Conservation (phyloP, 2,329 filamentous ascomycete genomes). For the Fusarium piperis region DNA sequence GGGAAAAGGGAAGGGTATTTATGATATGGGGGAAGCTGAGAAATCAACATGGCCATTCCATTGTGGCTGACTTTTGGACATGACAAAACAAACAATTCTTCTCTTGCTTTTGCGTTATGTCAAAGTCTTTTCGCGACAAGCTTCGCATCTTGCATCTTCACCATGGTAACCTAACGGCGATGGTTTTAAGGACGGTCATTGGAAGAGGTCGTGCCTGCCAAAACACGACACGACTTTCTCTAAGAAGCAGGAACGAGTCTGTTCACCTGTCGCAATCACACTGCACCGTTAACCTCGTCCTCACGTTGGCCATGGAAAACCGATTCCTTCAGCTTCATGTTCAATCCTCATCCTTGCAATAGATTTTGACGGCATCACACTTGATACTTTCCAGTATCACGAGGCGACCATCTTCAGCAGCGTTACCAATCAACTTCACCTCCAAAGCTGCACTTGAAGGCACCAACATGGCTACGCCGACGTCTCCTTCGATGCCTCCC, state of each 20-base stretch:
- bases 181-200: neutral
- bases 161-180: neutral
- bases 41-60: conserved; percentile 26
- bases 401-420: neutral
- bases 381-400: neutral
- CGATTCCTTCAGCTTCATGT: neutral
- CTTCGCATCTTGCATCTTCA: neutral
- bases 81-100: neutral
- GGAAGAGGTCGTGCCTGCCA: neutral
- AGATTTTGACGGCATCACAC: conserved; percentile 29
- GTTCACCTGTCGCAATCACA: neutral
- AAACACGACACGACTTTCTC: neutral
- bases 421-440: neutral
- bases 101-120: neutral
- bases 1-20: conserved; percentile 5
- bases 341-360: conserved; percentile 22
- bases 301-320: neutral
- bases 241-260: neutral
- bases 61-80: conserved; percentile 8
- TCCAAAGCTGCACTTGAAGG: neutral
- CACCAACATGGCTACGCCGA: conserved; percentile 29
- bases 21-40: conserved; percentile 30
- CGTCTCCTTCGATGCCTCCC: conserved; percentile 3
- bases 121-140: neutral
- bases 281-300: neutral